A percentile compares a stretch with the other conserved stretches of the same genome.
phyloP scores from a whole-genome alignment of 1,284 basidiomycete genomes.

The Ceratobasidium sp. region DNA sequence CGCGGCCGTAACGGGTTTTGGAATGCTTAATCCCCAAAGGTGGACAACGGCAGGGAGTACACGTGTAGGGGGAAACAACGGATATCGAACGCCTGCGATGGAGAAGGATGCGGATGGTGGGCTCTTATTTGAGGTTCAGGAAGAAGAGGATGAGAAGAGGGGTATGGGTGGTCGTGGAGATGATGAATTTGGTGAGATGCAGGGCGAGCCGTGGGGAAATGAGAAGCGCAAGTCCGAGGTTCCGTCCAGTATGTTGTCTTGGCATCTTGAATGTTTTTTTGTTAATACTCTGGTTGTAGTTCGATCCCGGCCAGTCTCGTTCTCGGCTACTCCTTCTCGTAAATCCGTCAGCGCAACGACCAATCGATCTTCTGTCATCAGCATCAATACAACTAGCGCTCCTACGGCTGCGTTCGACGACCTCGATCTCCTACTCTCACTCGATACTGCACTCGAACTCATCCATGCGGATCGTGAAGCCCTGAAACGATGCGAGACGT shows the following conservation, averaged over 20 bases:
- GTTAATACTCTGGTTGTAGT: not conserved
- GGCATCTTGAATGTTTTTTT: not conserved
- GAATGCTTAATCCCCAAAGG: slow-evolving; percentile 87
- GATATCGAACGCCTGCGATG: slow-evolving; percentile 44
- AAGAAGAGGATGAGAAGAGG: slow-evolving; percentile 61
- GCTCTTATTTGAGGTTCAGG: slow-evolving; percentile 72
- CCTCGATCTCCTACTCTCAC: slow-evolving; percentile 88
- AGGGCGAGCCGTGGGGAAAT: slow-evolving; percentile 21
- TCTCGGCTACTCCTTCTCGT: not conserved
- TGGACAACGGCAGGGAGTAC: slow-evolving; percentile 65
- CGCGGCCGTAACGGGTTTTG: slow-evolving; percentile 84
- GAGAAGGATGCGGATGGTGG: slow-evolving; percentile 59
- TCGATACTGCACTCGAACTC: slow-evolving; percentile 91
- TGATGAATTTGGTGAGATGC: slow-evolving; percentile 39
- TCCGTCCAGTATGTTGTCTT: slow-evolving; percentile 10
- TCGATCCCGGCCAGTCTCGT: slow-evolving; percentile 10
- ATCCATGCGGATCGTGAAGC: slow-evolving; percentile 93
- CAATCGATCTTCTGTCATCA: slow-evolving; percentile 45
- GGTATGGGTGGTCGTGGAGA: slow-evolving; percentile 12
- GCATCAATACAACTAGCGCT: slow-evolving; percentile 45
- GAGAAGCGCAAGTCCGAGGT: slow-evolving; percentile 43
- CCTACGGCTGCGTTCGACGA: slow-evolving; percentile 64
- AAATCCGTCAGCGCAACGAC: slow-evolving; percentile 30
- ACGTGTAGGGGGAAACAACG: slow-evolving; percentile 59
- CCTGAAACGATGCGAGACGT: slow-evolving; percentile 92